Evolutionary conservation across 2,329 filamentous ascomycete genomes (phyloP).

Genomic region (Rugonectria rugulosa): DNA sequence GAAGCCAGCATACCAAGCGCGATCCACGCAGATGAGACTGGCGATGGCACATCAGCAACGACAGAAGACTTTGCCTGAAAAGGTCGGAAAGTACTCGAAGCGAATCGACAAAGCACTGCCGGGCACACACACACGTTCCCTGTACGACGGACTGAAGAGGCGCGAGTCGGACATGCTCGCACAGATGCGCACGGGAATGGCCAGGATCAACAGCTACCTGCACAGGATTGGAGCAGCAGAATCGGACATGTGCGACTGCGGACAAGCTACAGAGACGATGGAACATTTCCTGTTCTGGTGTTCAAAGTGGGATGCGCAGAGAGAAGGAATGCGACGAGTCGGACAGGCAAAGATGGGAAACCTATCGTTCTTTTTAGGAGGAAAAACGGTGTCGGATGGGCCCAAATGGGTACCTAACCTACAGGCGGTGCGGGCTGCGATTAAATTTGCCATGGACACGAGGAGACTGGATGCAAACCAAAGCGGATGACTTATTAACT

Average conservation of each 20-base stretch:
- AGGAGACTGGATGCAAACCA: constrained; percentile 3
- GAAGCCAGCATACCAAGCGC: background rate
- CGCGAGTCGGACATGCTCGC: background rate
- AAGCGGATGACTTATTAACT: background rate
- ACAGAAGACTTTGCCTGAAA: constrained; percentile 1
- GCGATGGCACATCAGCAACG: background rate
- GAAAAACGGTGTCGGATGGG: background rate
- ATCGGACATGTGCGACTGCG: background rate
- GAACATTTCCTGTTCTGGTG: background rate
- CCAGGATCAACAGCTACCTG: background rate
- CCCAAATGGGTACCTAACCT: background rate
- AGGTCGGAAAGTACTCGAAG: constrained; percentile 15
- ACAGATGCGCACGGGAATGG: background rate
- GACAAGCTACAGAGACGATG: constrained; percentile 1
- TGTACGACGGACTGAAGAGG: constrained; percentile 5
- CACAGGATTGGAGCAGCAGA: constrained; percentile 8
- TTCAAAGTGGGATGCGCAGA: background rate
- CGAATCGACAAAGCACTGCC: constrained; percentile 3
- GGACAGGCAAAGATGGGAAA: background rate
- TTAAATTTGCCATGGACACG: constrained; percentile 19
- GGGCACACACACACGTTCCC: background rate
- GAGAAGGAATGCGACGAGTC: background rate
- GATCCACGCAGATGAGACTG: background rate
- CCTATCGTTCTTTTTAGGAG: constrained; percentile 1
- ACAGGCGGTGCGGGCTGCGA: background rate